These are phyloP conservation scores for Candida pini DNA, from an alignment of 805 yeast genomes.

Conservation along the genomic window DNA sequence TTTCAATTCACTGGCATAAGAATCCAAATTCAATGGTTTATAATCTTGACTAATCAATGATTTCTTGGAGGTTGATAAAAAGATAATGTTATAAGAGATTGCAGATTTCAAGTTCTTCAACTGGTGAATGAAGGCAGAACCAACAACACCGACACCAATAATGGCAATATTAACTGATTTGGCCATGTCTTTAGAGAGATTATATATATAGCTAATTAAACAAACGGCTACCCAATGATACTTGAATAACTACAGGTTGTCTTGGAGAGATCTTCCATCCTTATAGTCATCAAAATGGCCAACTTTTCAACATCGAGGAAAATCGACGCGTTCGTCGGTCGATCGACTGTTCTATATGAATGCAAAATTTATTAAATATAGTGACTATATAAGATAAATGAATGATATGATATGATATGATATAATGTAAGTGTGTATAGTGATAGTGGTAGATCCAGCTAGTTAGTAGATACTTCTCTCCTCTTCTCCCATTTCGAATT, in stretches of 20 bases:
- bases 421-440: neutral
- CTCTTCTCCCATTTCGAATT: slow-evolving; percentile 31
- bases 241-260: no score
- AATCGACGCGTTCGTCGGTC: neutral
- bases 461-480: slow-evolving; percentile 19
- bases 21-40: slow-evolving; percentile 58
- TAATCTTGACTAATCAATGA: slow-evolving; percentile 67
- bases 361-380: neutral
- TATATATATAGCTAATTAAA: no score
- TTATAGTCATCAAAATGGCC: no score
- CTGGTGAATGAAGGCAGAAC: slow-evolving; percentile 84
- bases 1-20: slow-evolving; percentile 47
- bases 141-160: slow-evolving; percentile 92
- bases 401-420: no score
- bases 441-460: neutral
- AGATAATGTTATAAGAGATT: slow-evolving; percentile 68
- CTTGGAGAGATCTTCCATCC: no score
- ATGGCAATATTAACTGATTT: slow-evolving; percentile 63
- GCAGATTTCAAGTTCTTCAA: slow-evolving; percentile 54
- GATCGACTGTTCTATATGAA: neutral
- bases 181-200: slow-evolving; percentile 32
- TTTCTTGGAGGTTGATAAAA: slow-evolving; percentile 69
- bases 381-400: neutral
- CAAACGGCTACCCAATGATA: no score
- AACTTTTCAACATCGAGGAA: no score